Conservation (phyloP, 805 yeast species). For the Metschnikowia henanensis region DNA sequence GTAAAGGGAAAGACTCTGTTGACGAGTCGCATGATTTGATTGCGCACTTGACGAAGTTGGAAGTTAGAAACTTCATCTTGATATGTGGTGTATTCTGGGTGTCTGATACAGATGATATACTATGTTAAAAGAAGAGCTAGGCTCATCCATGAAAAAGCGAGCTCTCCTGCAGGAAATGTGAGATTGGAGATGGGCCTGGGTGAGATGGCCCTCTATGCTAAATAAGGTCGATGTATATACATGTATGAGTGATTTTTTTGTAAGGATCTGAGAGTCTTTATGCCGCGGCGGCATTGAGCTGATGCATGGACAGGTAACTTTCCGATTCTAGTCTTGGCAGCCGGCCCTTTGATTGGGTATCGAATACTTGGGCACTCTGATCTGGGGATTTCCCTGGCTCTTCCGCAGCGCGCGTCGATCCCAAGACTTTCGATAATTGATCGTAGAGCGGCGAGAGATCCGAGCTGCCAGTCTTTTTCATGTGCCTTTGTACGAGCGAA, state of each 20-base stretch:
- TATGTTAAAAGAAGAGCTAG: background rate
- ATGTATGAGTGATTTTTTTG: no score
- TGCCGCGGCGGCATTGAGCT: background rate
- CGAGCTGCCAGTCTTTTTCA: background rate
- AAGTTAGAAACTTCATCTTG: constrained; percentile 87
- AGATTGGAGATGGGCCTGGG: background rate
- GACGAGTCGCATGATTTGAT: constrained; percentile 77
- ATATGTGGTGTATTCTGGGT: background rate
- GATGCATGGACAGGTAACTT: background rate
- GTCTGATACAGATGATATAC: background rate
- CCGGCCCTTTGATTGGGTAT: background rate
- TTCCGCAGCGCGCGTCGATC: background rate
- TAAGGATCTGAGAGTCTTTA: no score
- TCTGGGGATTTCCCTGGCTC: background rate
- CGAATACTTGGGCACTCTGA: background rate
- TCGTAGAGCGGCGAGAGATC: background rate
- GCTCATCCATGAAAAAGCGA: constrained; percentile 7
- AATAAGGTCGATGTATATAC: no score
- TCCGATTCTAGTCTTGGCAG: background rate
- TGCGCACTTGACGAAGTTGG: constrained; percentile 95
- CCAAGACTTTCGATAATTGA: background rate
- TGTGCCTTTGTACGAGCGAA: constrained; percentile 5
- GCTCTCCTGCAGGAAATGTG: constrained; percentile 4
- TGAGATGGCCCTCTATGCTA: no score
- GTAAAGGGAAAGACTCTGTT: constrained; percentile 77